phyloP scores from a whole-genome alignment of 257 asterid species.

The Solanum virginianum region DNA sequence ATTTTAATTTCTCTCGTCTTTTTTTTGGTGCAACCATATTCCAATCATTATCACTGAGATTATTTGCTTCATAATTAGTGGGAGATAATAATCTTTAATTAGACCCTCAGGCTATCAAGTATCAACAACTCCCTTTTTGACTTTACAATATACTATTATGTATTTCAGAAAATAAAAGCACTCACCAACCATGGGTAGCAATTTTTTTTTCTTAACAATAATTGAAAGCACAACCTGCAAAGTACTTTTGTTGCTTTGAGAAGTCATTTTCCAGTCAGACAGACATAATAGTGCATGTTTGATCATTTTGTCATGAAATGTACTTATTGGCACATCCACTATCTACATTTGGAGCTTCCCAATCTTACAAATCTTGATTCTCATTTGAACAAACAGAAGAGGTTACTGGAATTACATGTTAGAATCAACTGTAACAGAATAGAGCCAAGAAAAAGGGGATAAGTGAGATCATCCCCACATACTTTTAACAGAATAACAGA shows the following conservation, averaged over 20 bases:
- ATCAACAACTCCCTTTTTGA: slow-evolving; percentile 11
- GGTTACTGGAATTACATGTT: background rate
- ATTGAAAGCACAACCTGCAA: background rate
- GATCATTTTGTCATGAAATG: background rate
- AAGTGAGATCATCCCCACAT: background rate
- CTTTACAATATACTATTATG: slow-evolving; percentile 3
- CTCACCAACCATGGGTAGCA: background rate
- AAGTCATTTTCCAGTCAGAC: background rate
- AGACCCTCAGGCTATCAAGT: slow-evolving; percentile 7
- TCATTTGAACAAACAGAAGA: background rate
- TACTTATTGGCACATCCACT: background rate
- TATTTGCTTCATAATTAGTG: slow-evolving; percentile 13
- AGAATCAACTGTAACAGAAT: background rate
- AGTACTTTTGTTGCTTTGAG: background rate
- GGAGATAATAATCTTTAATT: slow-evolving; percentile 16
- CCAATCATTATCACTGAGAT: slow-evolving; percentile 16
- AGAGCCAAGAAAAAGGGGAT: background rate
- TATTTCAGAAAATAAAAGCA: background rate
- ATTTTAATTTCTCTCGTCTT: background rate
- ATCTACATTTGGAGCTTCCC: background rate
- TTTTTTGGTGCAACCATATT: background rate
- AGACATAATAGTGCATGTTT: background rate
- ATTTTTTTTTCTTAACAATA: background rate
- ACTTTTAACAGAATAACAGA: slow-evolving; percentile 4
- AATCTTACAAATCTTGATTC: background rate